Evolutionary conservation across 345 rosid genomes (phyloP).

Genomic region (Melaleuca alternifolia): DNA sequence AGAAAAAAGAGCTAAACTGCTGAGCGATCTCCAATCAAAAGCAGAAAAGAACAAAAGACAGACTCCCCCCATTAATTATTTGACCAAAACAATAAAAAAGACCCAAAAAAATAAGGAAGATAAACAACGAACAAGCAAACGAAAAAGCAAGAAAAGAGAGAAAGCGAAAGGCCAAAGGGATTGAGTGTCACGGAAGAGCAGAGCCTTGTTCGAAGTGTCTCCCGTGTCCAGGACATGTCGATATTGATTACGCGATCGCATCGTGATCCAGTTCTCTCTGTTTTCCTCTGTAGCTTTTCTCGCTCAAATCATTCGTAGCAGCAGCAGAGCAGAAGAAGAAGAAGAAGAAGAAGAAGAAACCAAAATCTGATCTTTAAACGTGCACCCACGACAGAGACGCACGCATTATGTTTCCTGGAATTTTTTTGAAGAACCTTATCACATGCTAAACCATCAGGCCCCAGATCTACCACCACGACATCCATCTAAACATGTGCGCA

Average conservation of each 20-base stretch:
- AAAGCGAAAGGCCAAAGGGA: neutral
- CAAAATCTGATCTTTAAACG: neutral
- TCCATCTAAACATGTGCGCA: neutral
- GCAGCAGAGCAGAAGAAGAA: neutral
- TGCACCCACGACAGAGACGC: neutral
- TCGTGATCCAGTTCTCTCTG: neutral
- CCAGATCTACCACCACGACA: neutral
- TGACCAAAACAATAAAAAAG: neutral
- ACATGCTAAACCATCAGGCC: neutral
- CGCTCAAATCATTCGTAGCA: neutral
- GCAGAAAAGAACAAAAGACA: neutral
- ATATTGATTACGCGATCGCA: neutral
- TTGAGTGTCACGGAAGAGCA: neutral
- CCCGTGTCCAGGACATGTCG: slow-evolving; percentile 20
- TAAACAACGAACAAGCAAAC: neutral
- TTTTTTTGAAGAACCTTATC: neutral
- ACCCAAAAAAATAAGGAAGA: neutral
- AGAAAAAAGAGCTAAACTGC: neutral
- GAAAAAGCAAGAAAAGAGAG: neutral
- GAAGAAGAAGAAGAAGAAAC: neutral
- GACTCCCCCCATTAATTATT: slow-evolving; percentile 6
- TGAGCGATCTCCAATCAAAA: neutral
- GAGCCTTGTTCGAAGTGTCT: slow-evolving; percentile 26
- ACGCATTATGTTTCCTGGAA: neutral
- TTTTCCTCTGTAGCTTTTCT: neutral